A percentile compares a stretch with the other conserved stretches of the same genome.
Evolutionary conservation across 306 rosid genomes (phyloP).

Genomic region (Clitoria ternatea): DNA sequence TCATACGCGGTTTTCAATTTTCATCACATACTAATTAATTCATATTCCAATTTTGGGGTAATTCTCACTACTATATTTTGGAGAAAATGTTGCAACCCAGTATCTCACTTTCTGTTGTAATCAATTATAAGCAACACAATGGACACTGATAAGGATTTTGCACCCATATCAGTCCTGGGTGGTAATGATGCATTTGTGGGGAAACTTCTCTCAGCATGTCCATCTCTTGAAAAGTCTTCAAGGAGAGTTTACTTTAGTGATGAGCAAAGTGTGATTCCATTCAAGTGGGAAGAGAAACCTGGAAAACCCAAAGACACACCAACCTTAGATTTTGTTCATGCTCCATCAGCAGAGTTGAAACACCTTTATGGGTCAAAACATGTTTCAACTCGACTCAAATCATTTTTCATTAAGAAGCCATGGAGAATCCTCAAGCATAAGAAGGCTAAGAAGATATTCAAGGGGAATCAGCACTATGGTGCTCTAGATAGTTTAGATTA

Average conservation of each 20-base stretch:
- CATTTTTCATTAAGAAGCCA: neutral
- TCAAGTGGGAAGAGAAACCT: slow-evolving; percentile 27
- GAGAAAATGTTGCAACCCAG: no score
- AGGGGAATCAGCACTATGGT: neutral
- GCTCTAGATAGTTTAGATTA: neutral
- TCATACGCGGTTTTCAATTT: no score
- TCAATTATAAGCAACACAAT: slow-evolving; percentile 9
- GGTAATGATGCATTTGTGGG: neutral
- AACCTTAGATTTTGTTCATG: neutral
- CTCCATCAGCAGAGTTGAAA: neutral
- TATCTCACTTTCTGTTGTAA: no score
- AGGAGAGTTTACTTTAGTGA: neutral
- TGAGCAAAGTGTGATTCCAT: slow-evolving; percentile 2
- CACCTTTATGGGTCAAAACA: neutral
- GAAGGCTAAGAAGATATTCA: neutral
- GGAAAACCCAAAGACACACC: slow-evolving; percentile 3
- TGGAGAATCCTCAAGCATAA: neutral
- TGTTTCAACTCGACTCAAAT: neutral
- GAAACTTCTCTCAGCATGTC: neutral
- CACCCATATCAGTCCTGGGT: neutral
- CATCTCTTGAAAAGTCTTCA: neutral
- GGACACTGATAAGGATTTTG: neutral
- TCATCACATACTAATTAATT: no score
- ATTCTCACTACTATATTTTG: no score
- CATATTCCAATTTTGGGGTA: no score